Evolutionary conservation across 2,329 filamentous ascomycete genomes (phyloP).

Genomic region (Colletotrichum incanum): DNA sequence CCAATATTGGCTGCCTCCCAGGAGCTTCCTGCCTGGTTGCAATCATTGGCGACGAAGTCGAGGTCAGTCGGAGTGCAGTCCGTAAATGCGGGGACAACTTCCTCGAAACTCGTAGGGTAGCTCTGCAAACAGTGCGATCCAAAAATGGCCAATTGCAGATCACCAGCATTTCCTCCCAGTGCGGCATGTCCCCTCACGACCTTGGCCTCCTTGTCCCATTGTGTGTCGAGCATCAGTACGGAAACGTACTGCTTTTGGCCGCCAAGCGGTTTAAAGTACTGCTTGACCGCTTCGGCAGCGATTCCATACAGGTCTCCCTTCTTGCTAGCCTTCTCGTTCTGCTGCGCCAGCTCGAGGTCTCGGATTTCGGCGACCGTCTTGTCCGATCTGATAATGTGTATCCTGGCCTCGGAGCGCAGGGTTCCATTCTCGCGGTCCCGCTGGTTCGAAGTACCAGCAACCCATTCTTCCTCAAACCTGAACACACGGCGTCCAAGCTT

Average conservation of each 20-base stretch:
- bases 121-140: constrained; percentile 94
- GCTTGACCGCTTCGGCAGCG: constrained; percentile 82
- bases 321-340: constrained; percentile 78
- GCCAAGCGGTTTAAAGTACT: constrained; percentile 80
- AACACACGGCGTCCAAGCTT: constrained; percentile 89
- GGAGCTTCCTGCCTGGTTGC: constrained; percentile 87
- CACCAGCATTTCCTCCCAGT: constrained; percentile 81
- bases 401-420: constrained; percentile 91
- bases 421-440: constrained; percentile 79
- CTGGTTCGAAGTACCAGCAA: constrained; percentile 82
- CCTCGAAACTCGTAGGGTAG: constrained; percentile 90
- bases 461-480: constrained; percentile 96
- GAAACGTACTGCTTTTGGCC: constrained; percentile 93
- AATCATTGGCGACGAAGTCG: constrained; percentile 85
- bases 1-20: constrained; percentile 98
- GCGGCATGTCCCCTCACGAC: constrained; percentile 87
- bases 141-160: constrained; percentile 88
- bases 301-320: constrained; percentile 84
- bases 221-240: constrained; percentile 87
- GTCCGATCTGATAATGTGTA: constrained; percentile 87
- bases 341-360: constrained; percentile 83
- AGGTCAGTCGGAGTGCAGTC: constrained; percentile 94
- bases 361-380: constrained; percentile 89
- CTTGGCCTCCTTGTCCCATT: constrained; percentile 84
- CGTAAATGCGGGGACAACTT: constrained; percentile 89